phyloP scores from a whole-genome alignment of 176 grass and related monocot species.

The Dactylis glomerata region DNA sequence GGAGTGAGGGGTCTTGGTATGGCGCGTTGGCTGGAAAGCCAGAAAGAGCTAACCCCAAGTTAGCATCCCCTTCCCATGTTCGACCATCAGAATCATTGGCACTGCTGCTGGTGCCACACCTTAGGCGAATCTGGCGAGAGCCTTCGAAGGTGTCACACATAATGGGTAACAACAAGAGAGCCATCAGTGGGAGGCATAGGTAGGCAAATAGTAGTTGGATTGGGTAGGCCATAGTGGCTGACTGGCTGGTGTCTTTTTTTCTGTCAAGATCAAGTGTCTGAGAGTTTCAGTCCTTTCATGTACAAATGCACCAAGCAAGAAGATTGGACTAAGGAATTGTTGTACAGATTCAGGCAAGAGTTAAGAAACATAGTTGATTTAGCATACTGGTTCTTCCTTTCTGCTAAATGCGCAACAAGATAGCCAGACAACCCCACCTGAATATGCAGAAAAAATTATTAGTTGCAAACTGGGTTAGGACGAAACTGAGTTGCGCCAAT shows the following conservation, averaged over 20 bases:
- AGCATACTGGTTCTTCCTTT: neutral
- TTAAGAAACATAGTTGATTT: neutral
- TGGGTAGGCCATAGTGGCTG: neutral
- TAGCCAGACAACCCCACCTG: neutral
- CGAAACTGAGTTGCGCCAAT: neutral
- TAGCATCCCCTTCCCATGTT: constrained; percentile 30
- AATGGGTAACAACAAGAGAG: neutral
- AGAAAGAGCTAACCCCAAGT: constrained; percentile 15
- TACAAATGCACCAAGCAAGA: neutral
- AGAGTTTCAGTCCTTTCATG: neutral
- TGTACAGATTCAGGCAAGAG: neutral
- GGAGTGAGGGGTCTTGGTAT: constrained; percentile 21
- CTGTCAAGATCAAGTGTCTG: neutral
- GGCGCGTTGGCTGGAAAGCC: neutral
- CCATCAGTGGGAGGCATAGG: neutral
- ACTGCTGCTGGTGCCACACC: constrained; percentile 27
- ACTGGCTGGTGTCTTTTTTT: neutral
- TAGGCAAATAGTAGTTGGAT: neutral
- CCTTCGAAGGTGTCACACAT: neutral
- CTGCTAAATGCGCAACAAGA: neutral
- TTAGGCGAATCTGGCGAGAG: constrained; percentile 28
- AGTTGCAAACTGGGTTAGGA: neutral
- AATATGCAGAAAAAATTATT: neutral
- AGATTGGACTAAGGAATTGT: neutral
- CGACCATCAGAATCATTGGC: neutral